Base-by-base conservation (phyloP, 306 rosid genomes). In the Crataegus laevigata region DNA sequence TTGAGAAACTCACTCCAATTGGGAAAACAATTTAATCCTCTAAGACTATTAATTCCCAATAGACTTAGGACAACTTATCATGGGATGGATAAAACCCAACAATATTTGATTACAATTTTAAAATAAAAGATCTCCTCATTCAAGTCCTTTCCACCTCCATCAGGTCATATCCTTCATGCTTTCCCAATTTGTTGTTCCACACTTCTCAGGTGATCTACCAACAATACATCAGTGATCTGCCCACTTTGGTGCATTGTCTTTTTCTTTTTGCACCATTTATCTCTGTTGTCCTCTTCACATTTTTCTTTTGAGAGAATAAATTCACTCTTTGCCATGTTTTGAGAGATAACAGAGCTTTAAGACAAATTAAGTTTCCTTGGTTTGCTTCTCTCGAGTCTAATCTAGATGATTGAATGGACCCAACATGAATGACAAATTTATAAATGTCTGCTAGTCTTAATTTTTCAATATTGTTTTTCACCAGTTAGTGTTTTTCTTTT, bases 401-500 rank as follows among this genome's bases (percentile, higher is more conserved):
- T 36, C 40, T 36, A 36, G 40, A 36, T 36, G 40, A 1, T 36
- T 36, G 40, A 36, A 36, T 36, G 40, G 40, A 36, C 40, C 40
- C 40, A 36, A 36, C 40, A 70, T 26, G 25, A 54, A 69, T 24
- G 25, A 26, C 40, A 17, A 45, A 12, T 51, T 30, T 55, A 29
- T 69, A 5, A 13, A 13, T 34, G 66, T 54, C 51, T 22, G 7
- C 38, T 24, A 4, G 25, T 25, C 19, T 62, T 69, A 60, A 14
- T 43, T 12, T 17, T 25, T 40, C 55, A 19, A 13, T 61, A 42
- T 51, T 55, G 69, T 47, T 67, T 80, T 75, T 71, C 69, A 12
- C 45, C n/a, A 12, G 75, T 66, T 57, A 50, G 58, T 74, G 43
- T 52, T 73, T 51, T 57, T 21, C 13, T 77, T 79, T 52, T 24